These are phyloP conservation scores for Penicillium glabrum DNA, from an alignment of 2,329 filamentous ascomycete species.

Conservation along the genomic window DNA sequence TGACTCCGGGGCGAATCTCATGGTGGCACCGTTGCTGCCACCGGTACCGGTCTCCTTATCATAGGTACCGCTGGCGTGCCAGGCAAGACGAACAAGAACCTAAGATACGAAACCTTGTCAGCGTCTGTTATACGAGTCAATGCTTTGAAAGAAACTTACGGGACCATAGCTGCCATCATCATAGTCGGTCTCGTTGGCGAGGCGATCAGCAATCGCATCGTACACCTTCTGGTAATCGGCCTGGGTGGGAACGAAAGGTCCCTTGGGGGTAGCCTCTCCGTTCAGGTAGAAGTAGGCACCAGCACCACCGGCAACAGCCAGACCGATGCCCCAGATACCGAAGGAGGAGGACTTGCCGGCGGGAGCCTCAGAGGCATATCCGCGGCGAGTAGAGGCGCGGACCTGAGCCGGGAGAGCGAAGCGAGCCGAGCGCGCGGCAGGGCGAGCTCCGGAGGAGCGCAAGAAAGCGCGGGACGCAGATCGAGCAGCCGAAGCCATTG, in stretches of 20 bases:
- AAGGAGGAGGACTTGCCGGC: slow-evolving; percentile 53
- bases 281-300: slow-evolving; percentile 65
- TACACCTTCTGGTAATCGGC: slow-evolving; percentile 96
- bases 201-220: slow-evolving; percentile 73
- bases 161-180: slow-evolving; percentile 96
- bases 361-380: slow-evolving; percentile 71
- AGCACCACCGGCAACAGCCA: slow-evolving; percentile 60
- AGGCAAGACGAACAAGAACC: slow-evolving; percentile 82
- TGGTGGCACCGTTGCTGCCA: slow-evolving; percentile 93
- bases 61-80: slow-evolving; percentile 92
- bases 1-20: slow-evolving; percentile 88
- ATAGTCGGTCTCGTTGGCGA: slow-evolving; percentile 91
- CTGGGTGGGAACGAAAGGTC: slow-evolving; percentile 70
- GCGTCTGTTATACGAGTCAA: background rate
- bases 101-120: slow-evolving; percentile 14
- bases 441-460: slow-evolving; percentile 41
- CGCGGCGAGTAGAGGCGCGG: slow-evolving; percentile 72
- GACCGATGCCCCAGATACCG: slow-evolving; percentile 60
- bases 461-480: slow-evolving; percentile 44
- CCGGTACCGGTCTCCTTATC: slow-evolving; percentile 86
- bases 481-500: slow-evolving; percentile 45
- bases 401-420: slow-evolving; percentile 64
- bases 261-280: slow-evolving; percentile 49
- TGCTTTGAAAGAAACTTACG: slow-evolving; percentile 40
- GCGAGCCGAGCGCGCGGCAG: slow-evolving; percentile 55